These are phyloP conservation scores for Geotrichum reessii DNA, from an alignment of 1,139 yeast species.

Conservation along the genomic window DNA sequence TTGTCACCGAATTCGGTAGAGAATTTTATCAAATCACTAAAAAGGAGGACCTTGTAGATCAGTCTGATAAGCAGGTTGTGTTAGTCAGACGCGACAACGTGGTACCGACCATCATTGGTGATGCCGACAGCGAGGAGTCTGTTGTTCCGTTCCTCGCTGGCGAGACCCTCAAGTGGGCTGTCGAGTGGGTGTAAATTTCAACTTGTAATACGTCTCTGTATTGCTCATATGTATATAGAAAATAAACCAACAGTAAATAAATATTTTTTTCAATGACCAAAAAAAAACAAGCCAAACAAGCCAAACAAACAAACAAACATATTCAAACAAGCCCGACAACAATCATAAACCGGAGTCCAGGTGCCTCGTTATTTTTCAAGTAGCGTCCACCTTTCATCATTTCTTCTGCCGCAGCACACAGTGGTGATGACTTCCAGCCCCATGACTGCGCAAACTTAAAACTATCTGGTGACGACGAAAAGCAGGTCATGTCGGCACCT, in stretches of 20 bases:
- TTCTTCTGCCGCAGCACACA: conserved; percentile 45
- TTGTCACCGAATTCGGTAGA: conserved; percentile 72
- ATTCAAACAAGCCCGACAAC: conserved; percentile 41
- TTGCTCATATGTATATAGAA: neutral
- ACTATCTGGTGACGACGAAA: conserved; percentile 47
- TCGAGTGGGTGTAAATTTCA: conserved; percentile 51
- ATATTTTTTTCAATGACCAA: neutral
- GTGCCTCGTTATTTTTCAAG: conserved; percentile 32
- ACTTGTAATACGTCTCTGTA: neutral
- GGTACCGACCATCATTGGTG: conserved; percentile 51
- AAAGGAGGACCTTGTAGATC: conserved; percentile 33
- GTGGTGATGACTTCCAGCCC: conserved; percentile 51
- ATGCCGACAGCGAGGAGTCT: conserved; percentile 41
- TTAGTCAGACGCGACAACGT: conserved; percentile 45
- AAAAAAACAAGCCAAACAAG: neutral
- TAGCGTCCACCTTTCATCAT: conserved; percentile 9
- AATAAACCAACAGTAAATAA: neutral
- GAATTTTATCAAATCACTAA: conserved; percentile 54
- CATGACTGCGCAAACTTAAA: conserved; percentile 50
- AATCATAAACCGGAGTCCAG: conserved; percentile 45
- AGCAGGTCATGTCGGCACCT: conserved; percentile 42
- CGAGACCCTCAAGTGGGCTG: conserved; percentile 63
- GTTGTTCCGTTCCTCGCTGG: conserved; percentile 94
- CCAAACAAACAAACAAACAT: neutral
- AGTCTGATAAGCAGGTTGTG: conserved; percentile 27